Evolutionary conservation across 495 filamentous ascomycete genomes (phyloP), one percentile per base, ranked within the genome.

Genomic region (Bryoglossum gracile): DNA sequence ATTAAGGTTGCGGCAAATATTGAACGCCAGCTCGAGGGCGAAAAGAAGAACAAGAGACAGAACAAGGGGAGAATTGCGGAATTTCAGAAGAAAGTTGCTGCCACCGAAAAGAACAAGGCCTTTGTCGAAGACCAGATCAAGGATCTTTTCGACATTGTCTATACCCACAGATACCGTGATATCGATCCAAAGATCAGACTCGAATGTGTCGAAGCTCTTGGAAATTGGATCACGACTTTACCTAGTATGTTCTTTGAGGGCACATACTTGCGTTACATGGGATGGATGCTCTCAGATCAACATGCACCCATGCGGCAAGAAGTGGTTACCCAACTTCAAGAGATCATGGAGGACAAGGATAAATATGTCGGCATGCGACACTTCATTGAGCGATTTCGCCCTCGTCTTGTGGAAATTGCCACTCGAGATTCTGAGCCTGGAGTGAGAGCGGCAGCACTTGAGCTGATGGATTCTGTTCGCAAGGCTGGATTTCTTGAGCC

Each of bases 161-260:
- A 92, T 56, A 81, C 95, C 23, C 89, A 97, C 63, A 85, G 92
- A 21, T 97, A 96, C 63, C 87, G 92, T 26, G 92, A 98, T 54
- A 77, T 96, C 17, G 92, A 98, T 63, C 76, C 86, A 1, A 84
- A 72, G 51, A 94, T 98, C 43, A 79, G 92, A 28, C 76, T 80
- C 2, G 88, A 94, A 51, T 94, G 89, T 58, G 77, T 94, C 36
- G 76, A 81, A 43, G 87, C 87, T 6, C 72, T 98, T 18, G 87
- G 89, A 30, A 73, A 78, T 24, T 98, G 92, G 92, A 89, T 97
- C 57, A 74, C 77, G 53, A 78, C 74, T 13, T 80, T 92, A 30
- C 85, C 89, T 5, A 85, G 89, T 33, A 72, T 84, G 41, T 97
- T 95, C 68, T 87, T 95, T 62, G 83, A 94, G 48, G 84, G 84